Evolutionary conservation across 2,329 filamentous ascomycete genomes (phyloP).

Genomic region (Trichophaea hybrida): DNA sequence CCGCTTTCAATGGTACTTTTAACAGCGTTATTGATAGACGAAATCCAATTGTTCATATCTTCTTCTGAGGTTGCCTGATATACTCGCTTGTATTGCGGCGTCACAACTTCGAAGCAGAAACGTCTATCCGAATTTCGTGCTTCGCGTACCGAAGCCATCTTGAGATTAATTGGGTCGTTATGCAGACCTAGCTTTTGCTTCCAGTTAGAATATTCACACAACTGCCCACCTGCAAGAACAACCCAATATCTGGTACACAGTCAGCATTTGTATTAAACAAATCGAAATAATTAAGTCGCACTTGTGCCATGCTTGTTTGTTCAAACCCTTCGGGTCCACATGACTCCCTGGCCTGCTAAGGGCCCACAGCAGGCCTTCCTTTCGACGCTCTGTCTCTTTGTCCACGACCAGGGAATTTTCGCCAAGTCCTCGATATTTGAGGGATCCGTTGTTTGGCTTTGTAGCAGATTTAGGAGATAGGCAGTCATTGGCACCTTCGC

Average conservation of each 20-base stretch:
- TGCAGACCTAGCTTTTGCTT: conserved; percentile 93
- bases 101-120: conserved; percentile 98
- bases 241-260: conserved; percentile 69
- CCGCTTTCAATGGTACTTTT: conserved; percentile 88
- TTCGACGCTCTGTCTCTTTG: conserved; percentile 51
- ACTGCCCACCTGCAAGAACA: conserved; percentile 85
- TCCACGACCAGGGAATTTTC: conserved; percentile 35
- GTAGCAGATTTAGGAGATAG: conserved; percentile 19
- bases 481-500: conserved; percentile 11
- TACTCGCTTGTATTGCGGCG: conserved; percentile 84
- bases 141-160: conserved; percentile 92
- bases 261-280: not conserved
- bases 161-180: conserved; percentile 93
- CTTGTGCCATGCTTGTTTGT: conserved; percentile 99
- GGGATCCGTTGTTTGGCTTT: conserved; percentile 29
- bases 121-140: conserved; percentile 85
- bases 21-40: conserved; percentile 88
- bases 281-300: conserved; percentile 36
- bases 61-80: conserved; percentile 97
- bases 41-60: conserved; percentile 95
- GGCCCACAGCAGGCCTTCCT: conserved; percentile 91
- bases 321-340: conserved; percentile 85
- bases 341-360: conserved; percentile 84
- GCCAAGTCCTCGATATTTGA: conserved; percentile 64
- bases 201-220: conserved; percentile 99